Evolutionary conservation across 768 basidiomycete genomes (phyloP).

Genomic region (Trametes cinnabarina): DNA sequence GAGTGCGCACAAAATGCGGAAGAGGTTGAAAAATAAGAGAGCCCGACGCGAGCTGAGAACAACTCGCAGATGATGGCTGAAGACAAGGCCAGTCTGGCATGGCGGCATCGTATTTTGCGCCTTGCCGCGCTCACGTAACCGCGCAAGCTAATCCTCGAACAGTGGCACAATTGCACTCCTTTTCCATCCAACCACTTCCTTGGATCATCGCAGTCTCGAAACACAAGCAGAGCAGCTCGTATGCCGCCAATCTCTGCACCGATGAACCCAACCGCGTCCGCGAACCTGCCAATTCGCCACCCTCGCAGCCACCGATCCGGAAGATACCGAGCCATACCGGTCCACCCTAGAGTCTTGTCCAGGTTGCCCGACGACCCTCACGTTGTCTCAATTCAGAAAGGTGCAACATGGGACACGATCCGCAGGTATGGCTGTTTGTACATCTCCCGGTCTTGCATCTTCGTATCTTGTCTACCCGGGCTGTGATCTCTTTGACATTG

Average conservation of each 20-base stretch:
- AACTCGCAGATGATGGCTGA: conserved; percentile 17
- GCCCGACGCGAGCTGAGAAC: conserved; percentile 11
- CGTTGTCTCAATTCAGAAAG: no score
- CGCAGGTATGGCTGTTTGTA: no score
- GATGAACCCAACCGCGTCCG: no score
- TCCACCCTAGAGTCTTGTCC: no score
- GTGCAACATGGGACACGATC: no score
- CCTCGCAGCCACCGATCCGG: background rate
- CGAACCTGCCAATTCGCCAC: no score
- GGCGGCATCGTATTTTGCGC: conserved; percentile 10
- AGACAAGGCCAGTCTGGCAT: conserved; percentile 9
- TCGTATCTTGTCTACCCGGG: no score
- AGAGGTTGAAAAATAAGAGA: conserved; percentile 9
- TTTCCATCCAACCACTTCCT: background rate
- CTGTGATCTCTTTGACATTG: no score
- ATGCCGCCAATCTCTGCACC: no score
- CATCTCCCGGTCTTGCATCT: no score
- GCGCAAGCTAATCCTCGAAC: background rate
- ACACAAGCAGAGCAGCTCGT: background rate
- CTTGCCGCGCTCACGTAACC: conserved; percentile 22
- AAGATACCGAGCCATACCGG: background rate
- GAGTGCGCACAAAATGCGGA: conserved; percentile 13
- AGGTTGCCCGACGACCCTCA: background rate
- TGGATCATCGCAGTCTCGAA: background rate
- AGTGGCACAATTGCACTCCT: conserved; percentile 1